phyloP scores from a whole-genome alignment of 768 basidiomycete species.

The Mycena maculata region DNA sequence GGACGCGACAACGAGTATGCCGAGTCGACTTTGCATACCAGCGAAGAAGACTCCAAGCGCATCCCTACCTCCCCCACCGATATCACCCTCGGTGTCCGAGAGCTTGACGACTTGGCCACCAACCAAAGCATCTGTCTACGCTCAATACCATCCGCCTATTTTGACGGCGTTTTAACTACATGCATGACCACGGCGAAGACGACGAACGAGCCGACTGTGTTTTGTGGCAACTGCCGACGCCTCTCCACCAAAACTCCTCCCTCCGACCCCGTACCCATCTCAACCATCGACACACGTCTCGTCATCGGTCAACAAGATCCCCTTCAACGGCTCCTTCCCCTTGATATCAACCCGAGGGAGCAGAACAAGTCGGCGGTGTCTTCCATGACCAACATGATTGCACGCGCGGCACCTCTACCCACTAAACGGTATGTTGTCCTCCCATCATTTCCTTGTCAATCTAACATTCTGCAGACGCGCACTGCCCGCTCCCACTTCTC shows the following conservation, averaged over 20 bases:
- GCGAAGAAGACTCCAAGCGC: neutral
- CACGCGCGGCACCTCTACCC: neutral
- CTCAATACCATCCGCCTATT: neutral
- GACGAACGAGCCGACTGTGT: too few relatives aligned
- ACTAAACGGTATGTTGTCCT: neutral
- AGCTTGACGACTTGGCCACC: neutral
- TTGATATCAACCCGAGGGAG: neutral
- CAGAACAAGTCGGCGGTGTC: neutral
- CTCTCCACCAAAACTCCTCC: neutral
- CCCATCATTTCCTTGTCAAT: neutral
- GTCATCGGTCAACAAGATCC: neutral
- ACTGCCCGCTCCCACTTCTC: neutral
- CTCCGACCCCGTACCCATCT: neutral
- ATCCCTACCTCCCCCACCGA: neutral
- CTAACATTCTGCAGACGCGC: too few relatives aligned
- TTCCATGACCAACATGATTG: neutral
- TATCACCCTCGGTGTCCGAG: neutral
- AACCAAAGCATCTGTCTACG: neutral
- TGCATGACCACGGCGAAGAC: neutral
- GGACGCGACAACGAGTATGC: neutral
- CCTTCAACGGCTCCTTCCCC: neutral
- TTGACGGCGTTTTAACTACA: neutral
- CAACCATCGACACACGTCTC: neutral
- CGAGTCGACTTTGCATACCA: neutral
- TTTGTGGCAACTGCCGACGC: neutral